These are phyloP conservation scores for Hansenula lynferdii DNA, from an alignment of 1,139 yeast species.

Conservation along the genomic window DNA sequence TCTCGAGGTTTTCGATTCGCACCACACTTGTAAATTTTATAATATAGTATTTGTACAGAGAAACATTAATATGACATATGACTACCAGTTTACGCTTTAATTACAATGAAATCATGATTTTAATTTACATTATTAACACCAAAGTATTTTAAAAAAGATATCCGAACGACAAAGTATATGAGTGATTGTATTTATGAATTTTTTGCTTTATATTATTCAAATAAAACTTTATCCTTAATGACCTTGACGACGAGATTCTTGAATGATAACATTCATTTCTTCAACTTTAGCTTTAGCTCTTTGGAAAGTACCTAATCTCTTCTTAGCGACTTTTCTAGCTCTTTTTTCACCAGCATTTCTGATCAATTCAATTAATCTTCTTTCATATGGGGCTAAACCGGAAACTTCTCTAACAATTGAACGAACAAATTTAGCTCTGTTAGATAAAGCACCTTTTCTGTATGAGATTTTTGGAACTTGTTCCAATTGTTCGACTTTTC, in stretches of 20 bases:
- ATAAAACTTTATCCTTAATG: slow-evolving; percentile 31
- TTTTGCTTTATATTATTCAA: neutral
- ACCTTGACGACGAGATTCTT: slow-evolving; percentile 82
- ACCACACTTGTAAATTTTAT: no score
- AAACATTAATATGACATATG: no score
- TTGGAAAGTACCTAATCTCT: slow-evolving; percentile 99
- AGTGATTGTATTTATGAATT: slow-evolving; percentile 13
- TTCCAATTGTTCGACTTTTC: slow-evolving; percentile 91
- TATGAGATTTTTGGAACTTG: slow-evolving; percentile 92
- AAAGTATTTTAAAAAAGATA: slow-evolving; percentile 1
- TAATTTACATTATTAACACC: slow-evolving; percentile 3
- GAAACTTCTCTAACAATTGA: slow-evolving; percentile 94
- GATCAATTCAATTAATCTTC: slow-evolving; percentile 98
- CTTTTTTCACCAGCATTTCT: slow-evolving; percentile 99
- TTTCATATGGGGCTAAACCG: slow-evolving; percentile 99
- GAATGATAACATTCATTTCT: slow-evolving; percentile 95
- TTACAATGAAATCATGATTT: slow-evolving; percentile 1
- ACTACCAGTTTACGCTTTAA: no score
- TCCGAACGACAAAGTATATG: slow-evolving; percentile 1
- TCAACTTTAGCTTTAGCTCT: slow-evolving; percentile 99
- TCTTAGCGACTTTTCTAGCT: slow-evolving; percentile 99
- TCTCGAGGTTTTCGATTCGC: no score
- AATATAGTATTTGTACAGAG: no score
- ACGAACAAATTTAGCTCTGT: slow-evolving; percentile 96
- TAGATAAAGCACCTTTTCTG: slow-evolving; percentile 96